Evolutionary conservation across 2,329 filamentous ascomycete species (phyloP), one percentile per base, ranked within the genome.

Genomic region (Celoporthe dispersa): DNA sequence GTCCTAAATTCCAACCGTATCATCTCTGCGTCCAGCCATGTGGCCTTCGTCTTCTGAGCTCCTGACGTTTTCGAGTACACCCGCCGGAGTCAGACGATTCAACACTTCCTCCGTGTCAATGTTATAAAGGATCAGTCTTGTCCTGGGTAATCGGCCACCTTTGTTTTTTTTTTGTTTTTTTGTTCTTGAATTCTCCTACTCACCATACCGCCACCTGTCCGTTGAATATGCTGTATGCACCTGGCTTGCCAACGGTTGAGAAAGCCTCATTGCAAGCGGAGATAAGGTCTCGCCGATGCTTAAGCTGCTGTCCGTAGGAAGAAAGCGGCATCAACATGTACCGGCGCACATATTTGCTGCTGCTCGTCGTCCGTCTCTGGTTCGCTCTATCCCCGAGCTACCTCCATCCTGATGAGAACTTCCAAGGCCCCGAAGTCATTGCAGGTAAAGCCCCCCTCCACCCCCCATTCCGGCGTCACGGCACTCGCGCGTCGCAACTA

Each of bases 321-420:
- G 72, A 73, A 66, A 72, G 48, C 64, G 48, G 72, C 70, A 57
- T 69, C 72, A 84, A 76, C 76, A 98, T 98, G 95, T 97, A 94
- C 94, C 90, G 94, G 85, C 91, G 94, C 81, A 88, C 91, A 73
- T 97, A 97, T 82, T 85, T 98, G 73, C 83, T 97, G 69, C 86
- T 99, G 76, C 86, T 97, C 77, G 84, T 96, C 75, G 89, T 97
- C 77, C 92, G 96, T 81, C 87, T 98, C 78, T 98, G 95, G 88
- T 95, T 98, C 80, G 95, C 96, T 71, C 84, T 98, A 74, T 94
- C 92, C 73, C 93, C 96, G 70, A 98, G 95, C 85, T 99, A 99
- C 81, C 88, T 99, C 62, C 96, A 99, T 80, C 96, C 96, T 6
- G 96, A 99, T 83, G 96, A 99, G 86, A 96, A 98, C 84, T 99